Evolutionary conservation across 2,329 filamentous ascomycete genomes (phyloP), one percentile per base, ranked within the genome.

Genomic region (Sporothrix brasiliensis): DNA sequence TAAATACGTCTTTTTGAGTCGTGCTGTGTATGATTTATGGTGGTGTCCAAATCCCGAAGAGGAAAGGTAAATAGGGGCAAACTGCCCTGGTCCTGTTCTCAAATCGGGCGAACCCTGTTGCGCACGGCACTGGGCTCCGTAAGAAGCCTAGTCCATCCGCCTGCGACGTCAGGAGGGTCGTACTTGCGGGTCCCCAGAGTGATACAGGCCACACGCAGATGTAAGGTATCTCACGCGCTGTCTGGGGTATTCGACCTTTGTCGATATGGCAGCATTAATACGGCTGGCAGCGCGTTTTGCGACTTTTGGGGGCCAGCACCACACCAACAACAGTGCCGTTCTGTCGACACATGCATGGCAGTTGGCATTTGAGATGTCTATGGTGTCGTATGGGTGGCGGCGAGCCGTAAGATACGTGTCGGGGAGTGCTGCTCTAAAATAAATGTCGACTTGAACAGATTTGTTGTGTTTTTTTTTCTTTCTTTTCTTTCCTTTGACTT

Each of bases 141-240:
- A 53, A 67, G 58, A 30, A 44, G 30, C 6, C 41, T 60, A 34
- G 63, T 39, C 54, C 56, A 24, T 52, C 14, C 47, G 44, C 53
- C 63, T 67, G 69, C 54, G 53, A 70, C 44, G 53, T 27, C 52
- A 30, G 27, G 67, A 53, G 24, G 44, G 67, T 58, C 41, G 67
- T 68, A 58, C 34, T 67, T 50, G 65, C 30, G 30, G 50, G 16
- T 65, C 24, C 44, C 1, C 44, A 65, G 30, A 41, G 39, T 63
- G 11, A 39, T 63, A 63, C 58, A 39, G 58, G 44, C 39, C 34
- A 61, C 39, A 47, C 4, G n/a, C 6, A 27, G 13, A 19, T 30
- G 61, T 34, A 21, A 65, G 61, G 34, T 50, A 44, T 44, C n/a
- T 21, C 14, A 50, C 24, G 61, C 61, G 44, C 60, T 30, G 44